phyloP scores from a whole-genome alignment of 2,329 filamentous ascomycete species.

The Phialophora tarda region DNA sequence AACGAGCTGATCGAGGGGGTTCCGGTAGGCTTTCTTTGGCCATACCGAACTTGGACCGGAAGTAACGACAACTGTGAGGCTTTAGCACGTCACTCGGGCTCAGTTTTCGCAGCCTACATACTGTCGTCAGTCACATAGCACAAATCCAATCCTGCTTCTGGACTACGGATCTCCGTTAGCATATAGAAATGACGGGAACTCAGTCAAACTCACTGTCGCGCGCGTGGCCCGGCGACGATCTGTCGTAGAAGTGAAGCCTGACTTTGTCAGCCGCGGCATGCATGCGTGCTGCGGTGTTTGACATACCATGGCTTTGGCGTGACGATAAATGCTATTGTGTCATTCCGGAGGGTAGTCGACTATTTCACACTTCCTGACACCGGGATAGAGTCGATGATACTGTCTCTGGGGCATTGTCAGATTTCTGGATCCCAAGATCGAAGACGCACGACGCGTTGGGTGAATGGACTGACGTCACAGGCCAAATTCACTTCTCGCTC shows the following conservation, averaged over 20 bases:
- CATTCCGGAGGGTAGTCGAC: neutral
- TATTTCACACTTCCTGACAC: neutral
- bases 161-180: constrained; percentile 40
- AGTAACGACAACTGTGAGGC: constrained; percentile 64
- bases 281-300: neutral
- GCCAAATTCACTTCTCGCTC: neutral
- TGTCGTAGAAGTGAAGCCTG: constrained; percentile 81
- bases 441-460: neutral
- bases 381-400: neutral
- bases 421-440: neutral
- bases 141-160: constrained; percentile 86
- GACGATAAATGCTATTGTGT: neutral
- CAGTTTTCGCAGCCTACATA: constrained; percentile 35
- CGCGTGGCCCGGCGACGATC: constrained; percentile 85
- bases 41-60: constrained; percentile 90
- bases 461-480: neutral
- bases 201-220: constrained; percentile 63
- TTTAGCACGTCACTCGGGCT: constrained; percentile 9
- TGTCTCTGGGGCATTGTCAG: neutral
- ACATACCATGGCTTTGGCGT: constrained; percentile 1
- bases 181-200: neutral
- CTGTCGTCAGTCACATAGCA: constrained; percentile 91
- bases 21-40: constrained; percentile 90
- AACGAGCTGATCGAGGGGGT: constrained; percentile 85
- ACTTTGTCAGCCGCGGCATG: neutral